These are phyloP conservation scores for Lodderomyces beijingensis DNA, from an alignment of 1,139 yeast genomes.

Conservation along the genomic window DNA sequence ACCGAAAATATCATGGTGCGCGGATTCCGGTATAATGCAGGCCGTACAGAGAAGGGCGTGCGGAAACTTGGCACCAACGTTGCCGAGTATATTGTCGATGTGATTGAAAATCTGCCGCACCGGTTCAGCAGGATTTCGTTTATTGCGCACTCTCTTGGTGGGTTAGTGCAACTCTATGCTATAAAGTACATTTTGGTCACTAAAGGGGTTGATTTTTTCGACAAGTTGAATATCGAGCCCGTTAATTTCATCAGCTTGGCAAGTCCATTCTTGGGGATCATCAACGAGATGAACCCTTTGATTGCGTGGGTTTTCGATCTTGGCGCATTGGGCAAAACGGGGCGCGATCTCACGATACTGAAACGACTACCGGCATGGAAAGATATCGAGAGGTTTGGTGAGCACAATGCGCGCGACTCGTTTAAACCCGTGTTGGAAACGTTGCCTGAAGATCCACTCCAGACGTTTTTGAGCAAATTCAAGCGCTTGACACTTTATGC, in stretches of 20 bases:
- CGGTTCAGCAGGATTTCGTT: constrained; percentile 67
- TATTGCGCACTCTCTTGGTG: constrained; percentile 91
- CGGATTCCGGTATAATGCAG: constrained; percentile 80
- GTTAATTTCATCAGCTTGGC: constrained; percentile 79
- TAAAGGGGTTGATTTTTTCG: constrained; percentile 51
- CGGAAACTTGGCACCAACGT: constrained; percentile 75
- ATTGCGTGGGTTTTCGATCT: constrained; percentile 78
- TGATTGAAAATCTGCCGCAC: constrained; percentile 36
- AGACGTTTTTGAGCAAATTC: constrained; percentile 59
- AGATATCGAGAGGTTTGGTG: constrained; percentile 12
- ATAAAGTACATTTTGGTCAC: constrained; percentile 68
- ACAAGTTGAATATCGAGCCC: constrained; percentile 48
- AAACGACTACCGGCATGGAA: constrained; percentile 20
- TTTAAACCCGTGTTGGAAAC: constrained; percentile 63
- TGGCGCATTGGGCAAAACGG: constrained; percentile 90
- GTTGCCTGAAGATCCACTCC: constrained; percentile 77
- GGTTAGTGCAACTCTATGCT: constrained; percentile 84
- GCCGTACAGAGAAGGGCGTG: constrained; percentile 86
- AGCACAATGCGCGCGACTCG: constrained; percentile 13
- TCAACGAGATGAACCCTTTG: constrained; percentile 80
- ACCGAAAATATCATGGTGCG: constrained; percentile 67
- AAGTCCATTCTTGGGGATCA: constrained; percentile 79
- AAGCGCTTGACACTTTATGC: constrained; percentile 71
- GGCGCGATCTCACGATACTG: constrained; percentile 76
- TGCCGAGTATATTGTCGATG: constrained; percentile 64